These are phyloP conservation scores for Auricularia sp. DNA, from an alignment of 768 basidiomycete species.

Conservation along the genomic window DNA sequence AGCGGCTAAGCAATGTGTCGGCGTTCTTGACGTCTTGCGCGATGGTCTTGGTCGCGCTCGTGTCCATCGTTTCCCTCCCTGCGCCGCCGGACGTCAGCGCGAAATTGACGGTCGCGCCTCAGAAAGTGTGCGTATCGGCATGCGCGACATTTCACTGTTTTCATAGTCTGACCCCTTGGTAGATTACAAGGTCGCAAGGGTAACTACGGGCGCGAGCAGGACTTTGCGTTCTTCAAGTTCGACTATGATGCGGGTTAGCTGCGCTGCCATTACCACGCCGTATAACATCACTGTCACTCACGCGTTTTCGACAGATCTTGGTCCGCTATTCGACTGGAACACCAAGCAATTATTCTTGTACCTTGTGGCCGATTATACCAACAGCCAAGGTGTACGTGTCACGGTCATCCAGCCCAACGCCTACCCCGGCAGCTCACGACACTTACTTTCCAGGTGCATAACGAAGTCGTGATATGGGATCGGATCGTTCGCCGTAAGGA, in stretches of 20 bases:
- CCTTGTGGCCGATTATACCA: slow-evolving; percentile 75
- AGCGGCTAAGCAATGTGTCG: slow-evolving; percentile 66
- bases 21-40: slow-evolving; percentile 65
- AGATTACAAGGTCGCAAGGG: slow-evolving; percentile 8
- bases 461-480: slow-evolving; percentile 86
- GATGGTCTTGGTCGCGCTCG: slow-evolving; percentile 58
- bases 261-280: slow-evolving; percentile 2
- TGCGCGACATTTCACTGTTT: neutral
- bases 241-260: slow-evolving; percentile 66
- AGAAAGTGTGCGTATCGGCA: slow-evolving; percentile 63
- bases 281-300: neutral
- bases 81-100: slow-evolving; percentile 32
- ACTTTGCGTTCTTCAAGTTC: slow-evolving; percentile 73
- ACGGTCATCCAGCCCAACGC: neutral
- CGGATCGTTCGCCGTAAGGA: slow-evolving; percentile 75
- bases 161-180: neutral
- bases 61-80: slow-evolving; percentile 65
- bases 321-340: slow-evolving; percentile 87
- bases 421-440: slow-evolving; percentile 1
- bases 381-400: slow-evolving; percentile 54
- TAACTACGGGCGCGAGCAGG: slow-evolving; percentile 35
- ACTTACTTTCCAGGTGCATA: slow-evolving; percentile 39
- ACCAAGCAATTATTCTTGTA: slow-evolving; percentile 92
- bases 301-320: slow-evolving; percentile 44
- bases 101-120: slow-evolving; percentile 33